phyloP scores from a whole-genome alignment of 768 basidiomycete species.

The Suillus spraguei region DNA sequence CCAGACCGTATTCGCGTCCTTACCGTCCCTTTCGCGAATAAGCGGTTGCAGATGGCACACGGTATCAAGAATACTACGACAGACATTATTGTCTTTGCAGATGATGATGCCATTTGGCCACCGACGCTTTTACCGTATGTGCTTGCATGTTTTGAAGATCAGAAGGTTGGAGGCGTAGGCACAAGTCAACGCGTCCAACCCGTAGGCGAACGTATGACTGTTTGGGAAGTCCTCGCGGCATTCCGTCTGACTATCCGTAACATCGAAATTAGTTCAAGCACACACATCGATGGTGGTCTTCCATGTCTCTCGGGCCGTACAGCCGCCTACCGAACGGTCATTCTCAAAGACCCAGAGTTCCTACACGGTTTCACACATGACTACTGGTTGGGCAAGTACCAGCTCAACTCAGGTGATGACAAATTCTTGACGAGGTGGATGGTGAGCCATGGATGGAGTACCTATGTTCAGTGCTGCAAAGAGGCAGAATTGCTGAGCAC shows the following conservation, averaged over 20 bases:
- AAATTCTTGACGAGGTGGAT: slow-evolving; percentile 96
- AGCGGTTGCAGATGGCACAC: slow-evolving; percentile 91
- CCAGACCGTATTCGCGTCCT: slow-evolving; percentile 82
- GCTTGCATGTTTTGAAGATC: slow-evolving; percentile 93
- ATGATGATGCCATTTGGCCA: slow-evolving; percentile 97
- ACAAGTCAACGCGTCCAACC: slow-evolving; percentile 89
- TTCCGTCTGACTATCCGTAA: slow-evolving; percentile 93
- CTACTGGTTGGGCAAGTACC: slow-evolving; percentile 92
- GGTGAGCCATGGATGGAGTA: slow-evolving; percentile 94
- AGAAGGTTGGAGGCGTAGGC: slow-evolving; percentile 90
- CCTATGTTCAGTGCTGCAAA: slow-evolving; percentile 87
- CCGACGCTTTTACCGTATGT: slow-evolving; percentile 87
- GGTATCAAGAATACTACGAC: slow-evolving; percentile 90
- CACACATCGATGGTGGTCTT: slow-evolving; percentile 91
- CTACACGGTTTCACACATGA: slow-evolving; percentile 93
- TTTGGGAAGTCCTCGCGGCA: slow-evolving; percentile 95
- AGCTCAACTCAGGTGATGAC: slow-evolving; percentile 92
- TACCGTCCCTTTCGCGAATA: slow-evolving; percentile 92
- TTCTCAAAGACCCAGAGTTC: slow-evolving; percentile 94
- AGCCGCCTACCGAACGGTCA: slow-evolving; percentile 91
- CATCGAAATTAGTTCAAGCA: slow-evolving; percentile 87
- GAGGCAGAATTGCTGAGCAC: slow-evolving; percentile 87
- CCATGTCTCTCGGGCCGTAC: slow-evolving; percentile 93
- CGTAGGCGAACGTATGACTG: slow-evolving; percentile 76
- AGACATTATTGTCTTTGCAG: slow-evolving; percentile 93